phyloP scores from a whole-genome alignment of 306 rosid species.

The Geum urbanum region DNA sequence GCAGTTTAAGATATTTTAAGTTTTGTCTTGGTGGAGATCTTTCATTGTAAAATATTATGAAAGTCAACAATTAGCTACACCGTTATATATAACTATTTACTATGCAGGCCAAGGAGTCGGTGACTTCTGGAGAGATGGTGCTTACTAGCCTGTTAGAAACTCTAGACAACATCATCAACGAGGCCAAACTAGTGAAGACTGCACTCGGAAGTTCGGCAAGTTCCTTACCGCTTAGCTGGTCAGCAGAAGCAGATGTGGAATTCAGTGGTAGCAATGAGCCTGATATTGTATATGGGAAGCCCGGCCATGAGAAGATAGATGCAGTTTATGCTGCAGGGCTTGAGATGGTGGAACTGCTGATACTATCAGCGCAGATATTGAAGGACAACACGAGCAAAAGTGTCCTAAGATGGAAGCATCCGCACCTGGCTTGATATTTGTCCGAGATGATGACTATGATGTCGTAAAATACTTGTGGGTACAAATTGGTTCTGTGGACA shows the following conservation, averaged over 20 bases:
- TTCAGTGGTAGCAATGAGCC: conserved; percentile 31
- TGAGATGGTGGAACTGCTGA: conserved; percentile 93
- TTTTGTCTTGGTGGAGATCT: conserved; percentile 3
- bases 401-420: conserved; percentile 14
- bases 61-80: neutral
- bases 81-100: neutral
- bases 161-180: conserved; percentile 48
- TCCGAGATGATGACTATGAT: neutral
- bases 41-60: neutral
- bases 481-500: too few relatives aligned
- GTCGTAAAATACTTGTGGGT: neutral
- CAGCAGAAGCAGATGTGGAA: conserved; percentile 52
- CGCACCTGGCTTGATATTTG: neutral
- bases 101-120: conserved; percentile 56
- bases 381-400: conserved; percentile 36
- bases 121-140: conserved; percentile 37
- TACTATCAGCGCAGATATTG: conserved; percentile 64
- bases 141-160: conserved; percentile 36
- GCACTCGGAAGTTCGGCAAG: conserved; percentile 79
- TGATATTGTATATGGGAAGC: conserved; percentile 27
- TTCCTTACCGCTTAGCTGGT: conserved; percentile 88
- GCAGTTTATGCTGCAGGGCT: conserved; percentile 77
- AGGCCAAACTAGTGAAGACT: conserved; percentile 79
- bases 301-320: conserved; percentile 56
- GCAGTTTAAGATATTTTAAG: neutral